These are phyloP conservation scores for Ophiobolus disseminans DNA, from an alignment of 2,329 filamentous ascomycete genomes.

Conservation along the genomic window DNA sequence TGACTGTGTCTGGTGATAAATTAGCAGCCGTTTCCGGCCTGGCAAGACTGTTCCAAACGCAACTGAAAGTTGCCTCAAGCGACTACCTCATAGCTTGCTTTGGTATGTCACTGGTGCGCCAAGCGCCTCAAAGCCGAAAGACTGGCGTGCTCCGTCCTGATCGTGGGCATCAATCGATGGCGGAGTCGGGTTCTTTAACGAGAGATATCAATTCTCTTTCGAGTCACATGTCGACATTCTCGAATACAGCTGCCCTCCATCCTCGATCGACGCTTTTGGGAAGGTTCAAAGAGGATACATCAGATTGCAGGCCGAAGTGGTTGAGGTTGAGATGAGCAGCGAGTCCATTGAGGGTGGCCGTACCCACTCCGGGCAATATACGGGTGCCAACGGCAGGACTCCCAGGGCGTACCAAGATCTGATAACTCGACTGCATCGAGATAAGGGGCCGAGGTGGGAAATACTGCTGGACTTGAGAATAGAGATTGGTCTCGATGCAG, in stretches of 20 bases:
- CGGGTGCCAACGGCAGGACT: not conserved
- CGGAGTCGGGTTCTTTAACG: not conserved
- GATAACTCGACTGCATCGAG: too few species aligned
- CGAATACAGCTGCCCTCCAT: not conserved
- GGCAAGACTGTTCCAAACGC: not conserved
- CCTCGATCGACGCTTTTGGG: not conserved
- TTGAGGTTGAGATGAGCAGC: not conserved
- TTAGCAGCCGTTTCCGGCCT: not conserved
- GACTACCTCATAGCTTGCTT: not conserved
- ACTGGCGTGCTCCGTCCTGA: not conserved
- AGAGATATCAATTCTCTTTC: not conserved
- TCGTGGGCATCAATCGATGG: not conserved
- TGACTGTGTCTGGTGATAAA: not conserved
- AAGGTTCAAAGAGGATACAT: not conserved
- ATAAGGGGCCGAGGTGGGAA: not conserved
- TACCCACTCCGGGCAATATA: not conserved
- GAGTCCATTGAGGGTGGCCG: not conserved
- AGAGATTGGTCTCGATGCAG: not conserved
- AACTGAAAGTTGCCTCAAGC: not conserved
- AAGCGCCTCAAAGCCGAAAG: not conserved
- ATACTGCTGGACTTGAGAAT: not conserved
- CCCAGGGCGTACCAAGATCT: not conserved
- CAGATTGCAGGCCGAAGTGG: not conserved
- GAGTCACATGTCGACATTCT: not conserved
- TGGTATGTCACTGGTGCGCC: not conserved